phyloP scores from a whole-genome alignment of 345 rosid species.

The Angophora floribunda region DNA sequence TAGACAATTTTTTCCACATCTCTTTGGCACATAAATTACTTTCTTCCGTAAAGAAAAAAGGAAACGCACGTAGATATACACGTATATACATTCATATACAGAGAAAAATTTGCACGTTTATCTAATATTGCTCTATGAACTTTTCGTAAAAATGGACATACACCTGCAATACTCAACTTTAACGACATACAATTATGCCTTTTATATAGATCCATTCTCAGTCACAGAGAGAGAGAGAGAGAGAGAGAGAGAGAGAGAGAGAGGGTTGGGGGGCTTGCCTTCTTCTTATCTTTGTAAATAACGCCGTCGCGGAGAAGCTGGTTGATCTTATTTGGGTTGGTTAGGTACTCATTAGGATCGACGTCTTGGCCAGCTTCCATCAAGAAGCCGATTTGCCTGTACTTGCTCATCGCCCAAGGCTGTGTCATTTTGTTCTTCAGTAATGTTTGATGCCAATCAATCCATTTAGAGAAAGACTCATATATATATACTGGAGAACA shows the following conservation, averaged over 20 bases:
- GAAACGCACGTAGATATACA: not conserved
- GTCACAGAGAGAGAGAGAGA: not conserved
- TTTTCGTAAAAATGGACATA: not conserved
- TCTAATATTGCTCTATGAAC: not conserved
- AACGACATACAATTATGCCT: not conserved
- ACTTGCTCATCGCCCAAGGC: not conserved
- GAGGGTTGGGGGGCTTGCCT: not conserved
- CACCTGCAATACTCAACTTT: not conserved
- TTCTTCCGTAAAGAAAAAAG: not conserved
- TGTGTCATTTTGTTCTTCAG: not conserved
- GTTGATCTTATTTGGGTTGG: accelerated
- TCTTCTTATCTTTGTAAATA: not conserved
- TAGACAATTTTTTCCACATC: not conserved
- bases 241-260: not conserved
- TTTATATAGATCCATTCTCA: not conserved
- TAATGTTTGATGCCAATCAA: not conserved
- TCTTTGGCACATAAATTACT: not conserved
- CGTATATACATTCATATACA: not conserved
- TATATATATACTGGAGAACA: not conserved
- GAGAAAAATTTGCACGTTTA: not conserved
- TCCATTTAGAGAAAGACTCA: not conserved
- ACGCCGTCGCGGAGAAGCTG: accelerated
- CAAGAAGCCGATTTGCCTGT: not conserved
- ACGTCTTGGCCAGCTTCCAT: not conserved
- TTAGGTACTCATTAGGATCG: not conserved